Base-by-base conservation (phyloP, 2,329 filamentous ascomycete species). In the Ophiosphaerella korrae region DNA sequence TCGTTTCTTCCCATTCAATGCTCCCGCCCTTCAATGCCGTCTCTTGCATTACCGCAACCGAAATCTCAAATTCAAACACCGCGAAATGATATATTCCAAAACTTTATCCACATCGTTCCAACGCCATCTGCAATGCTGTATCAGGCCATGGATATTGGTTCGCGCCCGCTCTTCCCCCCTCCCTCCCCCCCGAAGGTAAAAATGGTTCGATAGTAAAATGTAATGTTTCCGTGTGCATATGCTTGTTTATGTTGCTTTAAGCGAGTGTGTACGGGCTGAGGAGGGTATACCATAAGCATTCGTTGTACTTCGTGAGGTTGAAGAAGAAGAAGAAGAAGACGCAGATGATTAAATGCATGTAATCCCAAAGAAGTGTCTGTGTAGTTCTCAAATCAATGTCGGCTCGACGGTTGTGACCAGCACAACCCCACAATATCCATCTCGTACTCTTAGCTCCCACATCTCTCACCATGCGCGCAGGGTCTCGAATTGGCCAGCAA, bases 61-160 rank as follows among this genome's bases (percentile, higher is more conserved):
- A 46, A 42, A 55, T 45, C 56, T 56, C 50, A 54, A 55, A 51
- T 43, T 21, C 36, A 51, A 48, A 48, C 39, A 38, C 48, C 43
- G 39, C 47, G 40, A 41, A 53, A 56, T 51, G 42, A 55, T 52
- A 48, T 53, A 29, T 40, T 38, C 58, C 53, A 51, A 42, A 62
- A 55, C 56, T 53, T 42, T 50, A 36, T 50, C 39, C 45, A 54
- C 42, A 48, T 48, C 38, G 52, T 60, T 54, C 54, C 52, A 66
- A 68, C 66, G 66, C 66, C 60, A 50, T 43, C 58, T 60, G 60
- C 50, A 61, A 68, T 68, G 64, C 64, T 63, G 47, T 55, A 45
- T 58, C 45, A 52, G 61, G 24, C 26, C 26, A 11, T 29, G 26
- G 26, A 29, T 7, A 29, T 29, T 29, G 26, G 26, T 29, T 11